Percentiles rank a stretch among this genome's conserved stretches.
Conservation (phyloP, 2,329 filamentous ascomycete species). For the Fusarium agapanthi region DNA sequence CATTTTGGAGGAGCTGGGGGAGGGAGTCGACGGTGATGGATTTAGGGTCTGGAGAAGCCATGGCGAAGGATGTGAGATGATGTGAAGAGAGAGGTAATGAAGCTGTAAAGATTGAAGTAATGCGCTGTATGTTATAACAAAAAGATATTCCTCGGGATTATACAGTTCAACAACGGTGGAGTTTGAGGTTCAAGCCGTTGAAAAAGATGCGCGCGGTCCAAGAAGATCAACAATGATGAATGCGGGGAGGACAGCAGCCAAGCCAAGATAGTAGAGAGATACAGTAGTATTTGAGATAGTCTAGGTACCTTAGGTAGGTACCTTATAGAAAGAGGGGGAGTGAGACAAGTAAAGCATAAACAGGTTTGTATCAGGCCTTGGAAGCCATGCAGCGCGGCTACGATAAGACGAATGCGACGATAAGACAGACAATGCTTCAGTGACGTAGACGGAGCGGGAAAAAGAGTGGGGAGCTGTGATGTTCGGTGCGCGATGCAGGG, state of each 20-base stretch:
- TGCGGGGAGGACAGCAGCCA: background rate
- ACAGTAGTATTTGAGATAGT: background rate
- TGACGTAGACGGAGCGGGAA: slow-evolving; percentile 31
- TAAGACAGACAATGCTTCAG: slow-evolving; percentile 37
- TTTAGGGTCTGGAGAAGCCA: slow-evolving; percentile 40
- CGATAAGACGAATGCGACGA: slow-evolving; percentile 37
- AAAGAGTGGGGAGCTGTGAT: slow-evolving; percentile 11
- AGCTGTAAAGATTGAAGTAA: background rate
- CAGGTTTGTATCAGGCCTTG: slow-evolving; percentile 1
- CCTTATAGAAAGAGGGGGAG: background rate
- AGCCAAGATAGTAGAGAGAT: background rate
- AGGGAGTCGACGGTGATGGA: slow-evolving; percentile 70
- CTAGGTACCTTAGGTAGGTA: no score
- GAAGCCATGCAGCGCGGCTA: slow-evolving; percentile 35
- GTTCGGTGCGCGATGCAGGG: slow-evolving; percentile 31
- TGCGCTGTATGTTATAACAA: background rate
- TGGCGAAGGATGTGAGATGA: slow-evolving; percentile 11
- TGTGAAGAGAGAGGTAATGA: background rate
- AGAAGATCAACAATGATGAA: background rate
- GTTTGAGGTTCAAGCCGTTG: background rate
- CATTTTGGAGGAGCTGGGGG: slow-evolving; percentile 71
- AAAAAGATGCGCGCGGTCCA: slow-evolving; percentile 4
- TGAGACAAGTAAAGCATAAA: slow-evolving; percentile 1
- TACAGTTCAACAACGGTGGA: background rate
- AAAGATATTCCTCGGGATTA: background rate